These are phyloP conservation scores for Arthrobotrys pseudoclavata DNA, from an alignment of 2,329 filamentous ascomycete genomes.

Conservation along the genomic window DNA sequence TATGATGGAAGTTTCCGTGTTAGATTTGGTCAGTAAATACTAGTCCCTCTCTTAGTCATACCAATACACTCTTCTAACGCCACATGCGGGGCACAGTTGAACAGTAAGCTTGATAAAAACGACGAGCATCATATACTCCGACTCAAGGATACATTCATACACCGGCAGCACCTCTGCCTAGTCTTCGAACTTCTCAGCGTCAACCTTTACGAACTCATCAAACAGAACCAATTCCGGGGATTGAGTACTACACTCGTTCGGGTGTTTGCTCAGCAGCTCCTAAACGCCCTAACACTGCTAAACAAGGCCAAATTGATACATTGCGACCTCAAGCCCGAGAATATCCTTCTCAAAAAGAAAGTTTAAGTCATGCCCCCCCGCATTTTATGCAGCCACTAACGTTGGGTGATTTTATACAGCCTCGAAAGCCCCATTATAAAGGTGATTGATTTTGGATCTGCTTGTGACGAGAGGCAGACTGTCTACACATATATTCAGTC, in stretches of 20 bases:
- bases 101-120: slow-evolving; percentile 98
- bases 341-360: slow-evolving; percentile 94
- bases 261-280: slow-evolving; percentile 95
- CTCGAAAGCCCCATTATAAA: slow-evolving; percentile 99
- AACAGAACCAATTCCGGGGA: slow-evolving; percentile 98
- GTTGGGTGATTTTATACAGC: slow-evolving; percentile 65
- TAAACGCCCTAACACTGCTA: slow-evolving; percentile 90
- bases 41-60: slow-evolving; percentile 59
- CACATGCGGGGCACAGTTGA: slow-evolving; percentile 74
- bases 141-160: slow-evolving; percentile 97
- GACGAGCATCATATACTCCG: slow-evolving; percentile 96
- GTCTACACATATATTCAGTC: slow-evolving; percentile 99
- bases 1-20: slow-evolving; percentile 99
- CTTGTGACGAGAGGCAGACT: slow-evolving; percentile 96
- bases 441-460: slow-evolving; percentile 99
- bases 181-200: slow-evolving; percentile 97
- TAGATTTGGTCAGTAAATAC: slow-evolving; percentile 80
- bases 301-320: slow-evolving; percentile 98
- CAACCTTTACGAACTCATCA: slow-evolving; percentile 98
- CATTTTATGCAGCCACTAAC: slow-evolving; percentile 22
- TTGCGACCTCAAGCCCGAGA: slow-evolving; percentile 97
- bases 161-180: slow-evolving; percentile 94
- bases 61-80: slow-evolving; percentile 62
- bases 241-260: slow-evolving; percentile 96
- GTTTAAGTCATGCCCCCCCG: slow-evolving; percentile 62